Base-by-base conservation (phyloP, 768 basidiomycete species). In the Suillus subaureus region DNA sequence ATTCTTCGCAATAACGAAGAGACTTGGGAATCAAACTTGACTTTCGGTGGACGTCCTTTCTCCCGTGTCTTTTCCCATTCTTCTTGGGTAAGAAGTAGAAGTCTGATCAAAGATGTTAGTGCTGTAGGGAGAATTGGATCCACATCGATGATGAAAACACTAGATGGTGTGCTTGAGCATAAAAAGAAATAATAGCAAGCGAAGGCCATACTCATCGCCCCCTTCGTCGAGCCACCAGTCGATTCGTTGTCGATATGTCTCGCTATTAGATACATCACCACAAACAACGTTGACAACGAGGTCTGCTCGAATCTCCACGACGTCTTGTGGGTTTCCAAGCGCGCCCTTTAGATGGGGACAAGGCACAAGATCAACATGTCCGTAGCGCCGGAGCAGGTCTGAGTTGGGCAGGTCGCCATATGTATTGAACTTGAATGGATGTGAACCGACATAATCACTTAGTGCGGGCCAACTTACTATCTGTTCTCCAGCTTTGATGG, bases 141-240 rank as follows among this genome's bases (percentile, higher is more conserved):
- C 21, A 78, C 79, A 63, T 87, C 85, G 57, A 90, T 71, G 4
- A 86, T 76, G 66, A 89, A 87, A 1, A 85, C 81, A 69, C 89
- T 90, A 64, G 18, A 60, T 42, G 18, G 28, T 21, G 26, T 15
- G 35, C 13, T 65, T 66, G 45, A 62, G 7, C 18, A 47, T 15
- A 28, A 63, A 7, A 3, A 35, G 49, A 45, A 61, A 12, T 21
- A 6, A 7, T 6, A 39, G 51, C 4, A 1, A 45, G 28, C 23
- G 13, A 35, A 43, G 60, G 37, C 80, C 89, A 68, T 72, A 96
- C 95, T 97, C 96, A 68, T 97, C 95, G 23, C 91, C 91, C 3
- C 90, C 92, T 72, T 90, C 85, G 68, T 97, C 94, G 15, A 99
- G 79, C 93, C 96, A 96, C 89, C 93, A 97, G 66, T 98, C 93